Conservation (phyloP, 148 eudicot species). For the Mesembryanthemum crystallinum region DNA sequence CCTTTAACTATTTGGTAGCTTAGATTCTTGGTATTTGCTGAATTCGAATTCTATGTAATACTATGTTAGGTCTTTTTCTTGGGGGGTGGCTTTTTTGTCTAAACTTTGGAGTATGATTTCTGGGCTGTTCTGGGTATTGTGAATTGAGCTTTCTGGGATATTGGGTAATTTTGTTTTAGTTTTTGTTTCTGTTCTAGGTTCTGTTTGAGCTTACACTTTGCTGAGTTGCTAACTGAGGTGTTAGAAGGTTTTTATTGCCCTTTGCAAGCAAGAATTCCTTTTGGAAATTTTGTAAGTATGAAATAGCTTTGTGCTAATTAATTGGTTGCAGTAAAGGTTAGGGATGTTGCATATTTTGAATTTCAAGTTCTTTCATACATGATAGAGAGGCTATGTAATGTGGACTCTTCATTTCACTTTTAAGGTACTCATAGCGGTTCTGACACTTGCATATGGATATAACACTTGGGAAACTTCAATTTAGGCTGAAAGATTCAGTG, state of each 20-base stretch:
- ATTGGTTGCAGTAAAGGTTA: not conserved
- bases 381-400: not conserved
- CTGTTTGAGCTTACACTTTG: not conserved
- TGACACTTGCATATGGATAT: not conserved
- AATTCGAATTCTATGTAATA: not conserved
- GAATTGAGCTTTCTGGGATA: constrained; percentile 10
- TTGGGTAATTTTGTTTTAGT: not conserved
- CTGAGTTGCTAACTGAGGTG: not conserved
- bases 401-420: not conserved
- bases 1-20: not conserved
- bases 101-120: not conserved
- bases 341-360: not conserved
- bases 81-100: not conserved
- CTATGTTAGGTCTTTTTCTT: too few species aligned
- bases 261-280: not conserved
- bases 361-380: not conserved
- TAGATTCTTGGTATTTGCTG: not conserved
- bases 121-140: not conserved
- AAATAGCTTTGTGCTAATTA: not conserved
- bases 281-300: not conserved
- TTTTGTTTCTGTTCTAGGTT: not conserved
- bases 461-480: not conserved
- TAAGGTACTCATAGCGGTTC: not conserved
- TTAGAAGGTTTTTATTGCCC: constrained; percentile 3
- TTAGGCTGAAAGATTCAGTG: not conserved